Evolutionary conservation across 164 flowering plant species (phyloP), one percentile per base, ranked within the genome.

Genomic region (Vitis rupestris): DNA sequence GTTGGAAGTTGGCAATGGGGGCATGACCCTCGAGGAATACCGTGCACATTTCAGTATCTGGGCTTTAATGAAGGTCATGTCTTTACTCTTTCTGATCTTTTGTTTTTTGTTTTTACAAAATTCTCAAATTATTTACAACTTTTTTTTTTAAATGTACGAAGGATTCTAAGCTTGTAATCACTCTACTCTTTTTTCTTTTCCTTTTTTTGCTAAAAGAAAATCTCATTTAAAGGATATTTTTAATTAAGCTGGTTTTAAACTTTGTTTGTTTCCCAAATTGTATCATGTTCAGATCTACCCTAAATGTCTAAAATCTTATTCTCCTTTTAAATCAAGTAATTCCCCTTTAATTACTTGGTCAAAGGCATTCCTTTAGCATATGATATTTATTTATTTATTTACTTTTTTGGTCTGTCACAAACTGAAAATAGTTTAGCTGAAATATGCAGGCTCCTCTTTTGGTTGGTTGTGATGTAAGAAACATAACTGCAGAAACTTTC

Each of bases 1-100:
- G 98, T 74, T 96, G 74, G 99, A 96, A 85, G 97, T 96, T 79
- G 99, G 99, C 65, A 96, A 96, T 74, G 99, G 94, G 49, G 98
- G 98, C 56, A 96, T 96, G 99, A 87, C 84, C 75, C 82, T 73
- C 78, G 76, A 86, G 53, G 99, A 93, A 68, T 96, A 96, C 58
- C 90, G 90, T 50, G 79, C 90, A 69, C 99, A 96, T 87, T 96
- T 93, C 75, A 93, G 98, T 82, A 91, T 95, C 47, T 95, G 98
- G 99, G 96, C 97, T 75, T 80, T 95, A 78, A 91, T 93, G 98
- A 95, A 95, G 96, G 99, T 92, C 48, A 63, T 54, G 14, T 13
- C 48, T 55, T 17, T 19, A 14, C 14, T 12, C 14, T 67, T 67
- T 16, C 17, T 16, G 15, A 50, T 4, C 9, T 15, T 15, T 29